Base-by-base conservation (phyloP, 352 stramenopile genomes). In the Phytophthora pini region DNA sequence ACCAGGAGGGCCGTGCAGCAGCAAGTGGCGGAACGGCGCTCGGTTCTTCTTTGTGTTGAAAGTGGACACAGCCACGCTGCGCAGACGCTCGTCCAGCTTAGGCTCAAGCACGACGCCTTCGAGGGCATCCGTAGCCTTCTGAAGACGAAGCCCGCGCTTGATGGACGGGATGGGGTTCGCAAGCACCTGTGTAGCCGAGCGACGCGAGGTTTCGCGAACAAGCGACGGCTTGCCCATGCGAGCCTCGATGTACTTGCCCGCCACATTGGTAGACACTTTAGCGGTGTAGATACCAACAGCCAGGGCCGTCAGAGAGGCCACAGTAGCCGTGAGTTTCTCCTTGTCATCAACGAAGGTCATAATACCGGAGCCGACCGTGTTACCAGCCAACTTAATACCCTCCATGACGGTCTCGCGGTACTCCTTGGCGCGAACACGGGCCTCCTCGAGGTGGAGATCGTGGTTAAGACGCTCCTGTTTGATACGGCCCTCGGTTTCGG, bases 21-120 rank as follows among this genome's bases (percentile, higher is more conserved):
- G 79, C 74, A 99, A 90, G 80, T 99, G 96, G 48, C 98, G 93
- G 80, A 99, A 99, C 13, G 98, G 98, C 45, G 98, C 97, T 40
- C 93, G 85, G 84, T 99, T 99, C 72, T 97, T 97, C 79, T 99
- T 99, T 12, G 98, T 99, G 84, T 99, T 98, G 36, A 91, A 95
- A 13, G 97, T 99, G n/a, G 96, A 98, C 34, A 98, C 85, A 5
- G 97, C 97, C 56, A 99, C 92, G 72, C 92, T 97, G 47, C 88
- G 86, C 61, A 99, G 81, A 55, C 98, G 96, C 62, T 94, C 77
- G 63, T 98, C 93, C 20, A 99, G 77, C 72, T 89, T 90, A n/a
- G 89, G 80, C 76, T 98, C 93, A 32, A 99, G 83, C 9, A 99
- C 92, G 43, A 99, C 97, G 31, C 63, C 94, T 83, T 98, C 95